phyloP scores from a whole-genome alignment of 257 asterid species.

The Forsythia suspensa region DNA sequence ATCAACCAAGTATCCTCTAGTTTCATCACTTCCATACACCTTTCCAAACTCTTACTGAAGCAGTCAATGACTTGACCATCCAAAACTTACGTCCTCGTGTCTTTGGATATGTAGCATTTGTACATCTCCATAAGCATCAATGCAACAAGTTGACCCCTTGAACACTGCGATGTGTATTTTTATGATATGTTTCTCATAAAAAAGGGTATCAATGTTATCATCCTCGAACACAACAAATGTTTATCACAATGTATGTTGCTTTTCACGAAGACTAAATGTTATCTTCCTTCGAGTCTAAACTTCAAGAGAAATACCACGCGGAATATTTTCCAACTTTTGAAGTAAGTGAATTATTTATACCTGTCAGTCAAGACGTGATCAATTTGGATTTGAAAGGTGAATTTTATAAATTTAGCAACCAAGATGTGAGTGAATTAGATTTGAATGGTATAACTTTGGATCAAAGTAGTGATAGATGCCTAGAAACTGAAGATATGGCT shows the following conservation, averaged over 20 bases:
- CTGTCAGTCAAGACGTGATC: neutral
- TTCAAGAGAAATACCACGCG: neutral
- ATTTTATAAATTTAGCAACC: too few relatives aligned
- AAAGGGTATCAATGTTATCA: constrained; percentile 1
- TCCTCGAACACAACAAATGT: neutral
- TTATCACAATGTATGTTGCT: neutral
- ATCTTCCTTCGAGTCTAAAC: neutral
- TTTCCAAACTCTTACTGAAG: neutral
- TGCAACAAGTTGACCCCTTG: neutral
- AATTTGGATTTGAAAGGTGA: neutral
- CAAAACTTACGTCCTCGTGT: neutral
- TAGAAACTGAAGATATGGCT: neutral
- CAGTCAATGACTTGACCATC: neutral
- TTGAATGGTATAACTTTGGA: too few relatives aligned
- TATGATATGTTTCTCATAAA: neutral
- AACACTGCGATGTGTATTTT: neutral
- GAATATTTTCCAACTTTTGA: too few relatives aligned
- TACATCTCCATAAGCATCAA: neutral
- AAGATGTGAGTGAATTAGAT: neutral
- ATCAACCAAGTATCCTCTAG: neutral
- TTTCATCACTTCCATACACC: neutral
- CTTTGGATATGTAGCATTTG: constrained; percentile 19
- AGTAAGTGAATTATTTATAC: too few relatives aligned
- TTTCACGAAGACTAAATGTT: neutral
- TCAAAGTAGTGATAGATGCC: neutral